Evolutionary conservation across 2,329 filamentous ascomycete genomes (phyloP).

Genomic region (Cercospora beticola): DNA sequence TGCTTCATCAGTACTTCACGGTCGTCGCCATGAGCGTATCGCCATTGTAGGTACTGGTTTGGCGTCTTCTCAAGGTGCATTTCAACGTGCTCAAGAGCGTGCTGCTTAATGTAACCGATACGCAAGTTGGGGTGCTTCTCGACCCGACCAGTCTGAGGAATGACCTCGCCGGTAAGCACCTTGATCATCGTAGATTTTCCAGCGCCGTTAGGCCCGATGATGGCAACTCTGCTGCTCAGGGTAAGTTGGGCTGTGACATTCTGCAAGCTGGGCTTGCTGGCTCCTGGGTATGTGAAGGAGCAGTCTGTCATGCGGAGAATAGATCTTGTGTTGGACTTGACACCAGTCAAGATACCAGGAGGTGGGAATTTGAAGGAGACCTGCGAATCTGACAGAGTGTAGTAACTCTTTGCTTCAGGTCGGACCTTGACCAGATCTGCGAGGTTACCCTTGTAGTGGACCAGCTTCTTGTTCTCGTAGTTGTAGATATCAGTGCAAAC

Average conservation of each 20-base stretch:
- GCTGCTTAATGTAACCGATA: slow-evolving; percentile 99
- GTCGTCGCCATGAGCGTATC: slow-evolving; percentile 94
- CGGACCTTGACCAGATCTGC: slow-evolving; percentile 81
- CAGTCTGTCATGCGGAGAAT: slow-evolving; percentile 94
- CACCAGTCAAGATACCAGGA: slow-evolving; percentile 87
- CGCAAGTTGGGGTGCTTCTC: slow-evolving; percentile 98
- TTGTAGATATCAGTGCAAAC: slow-evolving; percentile 99
- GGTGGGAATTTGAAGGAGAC: slow-evolving; percentile 98
- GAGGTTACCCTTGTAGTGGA: slow-evolving; percentile 79
- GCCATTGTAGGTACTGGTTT: slow-evolving; percentile 98
- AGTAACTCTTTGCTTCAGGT: slow-evolving; percentile 96
- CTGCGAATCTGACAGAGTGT: slow-evolving; percentile 83
- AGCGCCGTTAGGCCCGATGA: slow-evolving; percentile 96
- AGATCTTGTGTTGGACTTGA: slow-evolving; percentile 90
- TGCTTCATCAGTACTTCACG: slow-evolving; percentile 97
- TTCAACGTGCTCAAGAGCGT: slow-evolving; percentile 97
- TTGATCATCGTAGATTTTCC: slow-evolving; percentile 99
- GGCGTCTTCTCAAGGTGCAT: slow-evolving; percentile 99
- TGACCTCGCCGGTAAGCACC: slow-evolving; percentile 86
- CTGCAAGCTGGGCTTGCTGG: slow-evolving; percentile 78
- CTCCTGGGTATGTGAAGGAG: slow-evolving; percentile 89
- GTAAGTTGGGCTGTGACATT: slow-evolving; percentile 87
- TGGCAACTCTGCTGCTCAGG: slow-evolving; percentile 88
- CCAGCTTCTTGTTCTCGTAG: slow-evolving; percentile 96
- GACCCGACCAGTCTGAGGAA: slow-evolving; percentile 80